These are phyloP conservation scores for Rubroboletus satanas DNA, from an alignment of 768 basidiomycete species.

Conservation along the genomic window DNA sequence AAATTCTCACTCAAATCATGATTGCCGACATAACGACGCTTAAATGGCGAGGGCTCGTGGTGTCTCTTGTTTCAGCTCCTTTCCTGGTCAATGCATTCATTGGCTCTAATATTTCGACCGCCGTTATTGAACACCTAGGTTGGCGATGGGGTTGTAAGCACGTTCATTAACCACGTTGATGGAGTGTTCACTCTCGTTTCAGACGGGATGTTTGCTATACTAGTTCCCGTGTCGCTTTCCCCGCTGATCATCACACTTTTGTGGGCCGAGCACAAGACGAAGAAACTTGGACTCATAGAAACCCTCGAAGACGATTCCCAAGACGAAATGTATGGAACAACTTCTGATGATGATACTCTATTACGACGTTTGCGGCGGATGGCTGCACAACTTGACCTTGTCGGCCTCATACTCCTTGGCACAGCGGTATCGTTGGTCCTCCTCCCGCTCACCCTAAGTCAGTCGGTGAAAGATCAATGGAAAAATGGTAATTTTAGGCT, in stretches of 20 bases:
- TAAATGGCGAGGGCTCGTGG: constrained; percentile 52
- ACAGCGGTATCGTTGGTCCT: constrained; percentile 48
- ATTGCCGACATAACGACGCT: constrained; percentile 61
- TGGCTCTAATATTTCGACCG: constrained; percentile 57
- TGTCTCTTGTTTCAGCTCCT: constrained; percentile 43
- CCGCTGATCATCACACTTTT: constrained; percentile 53
- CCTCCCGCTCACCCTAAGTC: constrained; percentile 50
- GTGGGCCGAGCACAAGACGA: constrained; percentile 51
- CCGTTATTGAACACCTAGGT: constrained; percentile 40
- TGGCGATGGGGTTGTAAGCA: constrained; percentile 72
- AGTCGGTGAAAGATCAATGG: constrained; percentile 40
- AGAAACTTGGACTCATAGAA: constrained; percentile 34
- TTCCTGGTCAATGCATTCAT: constrained; percentile 64
- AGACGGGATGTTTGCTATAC: constrained; percentile 58
- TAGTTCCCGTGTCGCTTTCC: constrained; percentile 46
- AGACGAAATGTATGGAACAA: background rate
- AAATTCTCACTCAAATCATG: constrained; percentile 60
- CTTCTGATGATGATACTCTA: background rate
- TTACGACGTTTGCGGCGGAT: constrained; percentile 14
- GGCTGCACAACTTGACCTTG: constrained; percentile 41
- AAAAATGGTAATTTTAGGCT: constrained; percentile 36
- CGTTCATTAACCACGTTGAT: background rate
- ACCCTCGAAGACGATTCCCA: background rate
- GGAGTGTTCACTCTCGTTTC: constrained; percentile 3
- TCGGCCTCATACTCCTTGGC: constrained; percentile 51